A percentile compares a stretch with the other conserved stretches of the same genome.
phyloP scores from a whole-genome alignment of 441 rosid species.

The Gossypium aridum region DNA sequence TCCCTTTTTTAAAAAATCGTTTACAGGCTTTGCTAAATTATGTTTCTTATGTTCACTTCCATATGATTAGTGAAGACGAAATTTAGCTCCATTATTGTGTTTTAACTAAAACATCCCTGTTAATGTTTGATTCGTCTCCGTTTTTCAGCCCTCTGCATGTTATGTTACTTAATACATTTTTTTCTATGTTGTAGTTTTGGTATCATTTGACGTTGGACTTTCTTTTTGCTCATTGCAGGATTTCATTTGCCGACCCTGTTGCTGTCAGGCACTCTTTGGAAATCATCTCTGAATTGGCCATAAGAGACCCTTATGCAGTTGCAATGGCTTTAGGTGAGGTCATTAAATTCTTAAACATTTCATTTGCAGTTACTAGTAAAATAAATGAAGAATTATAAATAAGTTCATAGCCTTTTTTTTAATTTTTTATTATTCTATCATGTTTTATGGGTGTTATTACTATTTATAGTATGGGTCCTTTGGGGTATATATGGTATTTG shows the following conservation, averaged over 20 bases:
- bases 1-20: too few species aligned
- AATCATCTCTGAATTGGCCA: conserved; percentile 79
- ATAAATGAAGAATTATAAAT: background rate
- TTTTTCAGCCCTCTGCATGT: background rate
- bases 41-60: too few species aligned
- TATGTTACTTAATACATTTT: background rate
- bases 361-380: conserved; percentile 11
- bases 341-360: conserved; percentile 2
- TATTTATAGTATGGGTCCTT: background rate
- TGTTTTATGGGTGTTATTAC: background rate
- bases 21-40: too few species aligned
- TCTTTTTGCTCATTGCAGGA: conserved; percentile 40
- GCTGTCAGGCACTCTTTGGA: conserved; percentile 98
- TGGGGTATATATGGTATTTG: background rate
- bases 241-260: conserved; percentile 93
- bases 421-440: background rate
- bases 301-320: conserved; percentile 88
- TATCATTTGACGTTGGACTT: conserved; percentile 47
- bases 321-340: conserved; percentile 90
- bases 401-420: background rate
- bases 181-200: conserved; percentile 35
- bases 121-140: background rate
- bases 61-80: too few species aligned
- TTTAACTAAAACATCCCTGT: background rate
- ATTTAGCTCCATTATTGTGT: background rate